Base-by-base conservation (phyloP, 2,329 filamentous ascomycete genomes). In the Claviceps fusiformis region DNA sequence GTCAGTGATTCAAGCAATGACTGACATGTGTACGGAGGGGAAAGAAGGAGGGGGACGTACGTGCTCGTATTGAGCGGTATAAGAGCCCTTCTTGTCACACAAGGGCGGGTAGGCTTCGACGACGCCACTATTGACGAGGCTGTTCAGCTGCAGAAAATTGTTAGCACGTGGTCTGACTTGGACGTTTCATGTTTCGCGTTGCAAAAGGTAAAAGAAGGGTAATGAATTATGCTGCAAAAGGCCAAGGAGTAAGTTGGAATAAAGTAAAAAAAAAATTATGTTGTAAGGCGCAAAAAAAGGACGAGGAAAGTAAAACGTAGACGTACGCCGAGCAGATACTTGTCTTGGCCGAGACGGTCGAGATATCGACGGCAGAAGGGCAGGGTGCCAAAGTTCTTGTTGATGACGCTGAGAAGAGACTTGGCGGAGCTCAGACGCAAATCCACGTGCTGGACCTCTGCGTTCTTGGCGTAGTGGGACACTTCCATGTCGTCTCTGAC, bases 11-110 rank as follows among this genome's bases (percentile, higher is more conserved):
- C 17, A 17, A 41, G 31, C 31, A 43, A 19, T 15, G 17, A 43
- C 15, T 5, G 41, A 3, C 17, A 43, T n/a, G 15, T 43, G 11
- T 43, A 15, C 24, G 44, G 11, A 6, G 19, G 13, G 19, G 19
- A 17, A 33, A 24, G 10, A 19, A 33, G n/a, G n/a, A 5, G 5
- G 33, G n/a, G 39, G 56, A 81, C 87, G 79, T 73, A 95, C 90
- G 74, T 96, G 91, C 76, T 96, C 91, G 67, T 83, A 95, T 69
- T 96, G 91, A 60, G 91, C 92, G 31, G 90, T 95, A 70, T 95
- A 95, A 31, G 88, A 95, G 57, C 92, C 92, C 79, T 95, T 95
- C 72, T 91, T 84, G 73, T 96, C 91, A 62, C 87, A 85, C 62
- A 96, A 75, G 35, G 91, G 91, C 44, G 90, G 89, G 68, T 96